A percentile compares a stretch with the other conserved stretches of the same genome.
These are phyloP conservation scores for Stylosanthes scabra DNA, from an alignment of 331 rosid species.

Conservation along the genomic window DNA sequence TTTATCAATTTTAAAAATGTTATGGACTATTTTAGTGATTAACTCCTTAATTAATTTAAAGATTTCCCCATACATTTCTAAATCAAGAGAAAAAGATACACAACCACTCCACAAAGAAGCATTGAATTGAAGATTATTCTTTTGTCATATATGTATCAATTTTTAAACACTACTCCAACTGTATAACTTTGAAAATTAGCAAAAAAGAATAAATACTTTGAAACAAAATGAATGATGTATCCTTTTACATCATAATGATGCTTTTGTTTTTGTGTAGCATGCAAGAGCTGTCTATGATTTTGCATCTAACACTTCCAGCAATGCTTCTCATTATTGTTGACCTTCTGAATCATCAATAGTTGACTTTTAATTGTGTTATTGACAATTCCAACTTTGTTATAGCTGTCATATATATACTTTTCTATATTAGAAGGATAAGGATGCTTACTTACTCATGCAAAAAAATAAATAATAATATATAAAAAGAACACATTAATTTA, in stretches of 20 bases:
- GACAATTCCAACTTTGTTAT: not conserved
- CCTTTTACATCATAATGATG: slow-evolving; percentile 13
- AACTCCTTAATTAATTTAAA: too few relatives aligned
- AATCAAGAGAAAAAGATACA: too few relatives aligned
- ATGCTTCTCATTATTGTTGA: not conserved
- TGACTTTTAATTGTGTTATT: not conserved
- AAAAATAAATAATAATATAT: too few relatives aligned
- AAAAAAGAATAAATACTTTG: not conserved
- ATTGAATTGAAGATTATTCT: not conserved
- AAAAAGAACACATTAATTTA: too few relatives aligned
- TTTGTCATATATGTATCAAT: not conserved
- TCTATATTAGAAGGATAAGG: not conserved
- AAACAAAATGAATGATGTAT: not conserved
- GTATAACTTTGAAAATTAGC: not conserved
- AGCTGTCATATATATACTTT: slow-evolving; percentile 12
- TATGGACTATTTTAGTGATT: too few relatives aligned
- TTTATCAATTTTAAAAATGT: too few relatives aligned
- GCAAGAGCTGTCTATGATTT: not conserved
- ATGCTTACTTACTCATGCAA: not conserved
- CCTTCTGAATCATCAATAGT: not conserved
- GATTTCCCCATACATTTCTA: too few relatives aligned
- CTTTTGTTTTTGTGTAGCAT: not conserved
- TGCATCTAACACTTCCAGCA: slow-evolving; percentile 16
- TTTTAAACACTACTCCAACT: not conserved
- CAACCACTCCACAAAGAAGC: not conserved